Base-by-base conservation (phyloP, 148 eudicot genomes). In the Chenopodium album region DNA sequence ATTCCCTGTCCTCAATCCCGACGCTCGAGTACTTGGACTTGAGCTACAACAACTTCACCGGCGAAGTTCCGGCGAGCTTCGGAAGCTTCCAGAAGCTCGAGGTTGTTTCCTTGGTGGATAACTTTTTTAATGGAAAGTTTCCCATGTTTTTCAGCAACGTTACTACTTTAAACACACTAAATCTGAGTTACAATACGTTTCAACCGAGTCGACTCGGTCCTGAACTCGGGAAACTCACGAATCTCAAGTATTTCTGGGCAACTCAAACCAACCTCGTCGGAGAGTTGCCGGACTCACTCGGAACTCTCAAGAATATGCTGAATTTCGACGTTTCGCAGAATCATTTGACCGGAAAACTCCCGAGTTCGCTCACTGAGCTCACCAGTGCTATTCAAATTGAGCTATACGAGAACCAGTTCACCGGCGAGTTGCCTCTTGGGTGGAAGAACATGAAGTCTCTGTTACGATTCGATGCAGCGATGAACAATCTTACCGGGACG, bases 1-100 rank as follows among this genome's bases (percentile, higher is more conserved):
- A 9, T 0, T 3, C 81, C 8, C 34, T 95, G 0, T 31, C 97
- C 0, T 76, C 74, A 4, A 82, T 95, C 0, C 76, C 82, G 0
- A 56, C 56, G 5, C 79, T 93, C 6, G 81, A 41, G 9, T 67
- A 86, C 64, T 84, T 95, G 31, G 99, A 95, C 59, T 85, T 94
- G 73, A 68, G 85, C 1, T 89, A 87, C 0, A 96, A 96, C 56
- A 94, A 92, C 82, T 94, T 96, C 34, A 84, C 98, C 83, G 99
- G 99, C 11, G 86, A 85, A 0, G 84, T 96, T 60, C 99, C 99
- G 76, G 82, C 76, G 7, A 86, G 75, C 6, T 95, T 89, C 70
- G 94, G 90, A 0, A 50, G 17, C 5, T 96, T 94, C 60, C 86
- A n/a, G 73, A 83, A 76, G 8, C 93, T 96, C 1, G 85, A 92